Evolutionary conservation across 2,329 filamentous ascomycete genomes (phyloP).

Genomic region (Pseudocercospora fijiensis): DNA sequence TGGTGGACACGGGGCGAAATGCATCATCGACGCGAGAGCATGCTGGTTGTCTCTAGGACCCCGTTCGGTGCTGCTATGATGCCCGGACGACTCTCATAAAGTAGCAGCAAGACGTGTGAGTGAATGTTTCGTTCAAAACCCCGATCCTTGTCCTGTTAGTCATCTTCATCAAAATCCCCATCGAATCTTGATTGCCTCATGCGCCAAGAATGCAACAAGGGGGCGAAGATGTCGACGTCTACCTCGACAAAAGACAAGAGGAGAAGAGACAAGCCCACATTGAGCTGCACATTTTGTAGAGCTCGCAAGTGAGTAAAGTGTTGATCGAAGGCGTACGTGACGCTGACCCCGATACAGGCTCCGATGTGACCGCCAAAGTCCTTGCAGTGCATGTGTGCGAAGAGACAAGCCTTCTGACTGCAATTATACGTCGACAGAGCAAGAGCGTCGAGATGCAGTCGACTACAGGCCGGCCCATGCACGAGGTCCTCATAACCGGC

Average conservation of each 20-base stretch:
- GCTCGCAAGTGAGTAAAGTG: background rate
- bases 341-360: slow-evolving; percentile 1
- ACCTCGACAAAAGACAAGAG: background rate
- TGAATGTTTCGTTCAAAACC: background rate
- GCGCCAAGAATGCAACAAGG: slow-evolving; percentile 7
- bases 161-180: background rate
- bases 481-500: background rate
- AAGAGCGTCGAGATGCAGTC: background rate
- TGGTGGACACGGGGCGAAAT: background rate
- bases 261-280: slow-evolving; percentile 1
- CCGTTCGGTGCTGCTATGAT: background rate
- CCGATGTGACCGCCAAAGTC: slow-evolving; percentile 8
- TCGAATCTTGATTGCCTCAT: background rate
- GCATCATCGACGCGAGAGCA: background rate
- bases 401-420: slow-evolving; percentile 5
- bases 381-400: slow-evolving; percentile 5
- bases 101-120: background rate
- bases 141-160: background rate
- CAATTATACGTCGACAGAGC: background rate
- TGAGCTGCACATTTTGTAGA: slow-evolving; percentile 5
- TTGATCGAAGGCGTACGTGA: background rate
- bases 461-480: slow-evolving; percentile 1
- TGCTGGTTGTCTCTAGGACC: background rate
- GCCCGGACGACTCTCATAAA: background rate
- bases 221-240: slow-evolving; percentile 1